phyloP scores from a whole-genome alignment of 2,329 filamentous ascomycete genomes.

The Phialemonium atrogriseum region DNA sequence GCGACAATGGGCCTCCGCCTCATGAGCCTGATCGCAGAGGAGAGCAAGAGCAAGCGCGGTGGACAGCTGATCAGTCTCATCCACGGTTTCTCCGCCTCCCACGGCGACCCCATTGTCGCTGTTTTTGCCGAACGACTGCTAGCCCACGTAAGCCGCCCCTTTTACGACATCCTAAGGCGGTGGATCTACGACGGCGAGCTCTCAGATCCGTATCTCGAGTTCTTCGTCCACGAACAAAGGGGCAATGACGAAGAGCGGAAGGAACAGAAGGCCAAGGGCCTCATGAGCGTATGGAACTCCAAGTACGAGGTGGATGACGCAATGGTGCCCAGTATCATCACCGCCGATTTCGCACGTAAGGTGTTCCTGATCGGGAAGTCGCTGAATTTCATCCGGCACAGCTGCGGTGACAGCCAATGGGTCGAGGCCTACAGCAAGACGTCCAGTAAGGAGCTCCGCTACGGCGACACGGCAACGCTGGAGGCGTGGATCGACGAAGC shows the following conservation, averaged over 20 bases:
- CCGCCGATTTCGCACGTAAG: constrained; percentile 87
- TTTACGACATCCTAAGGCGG: constrained; percentile 89
- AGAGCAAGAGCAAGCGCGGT: constrained; percentile 73
- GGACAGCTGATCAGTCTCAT: constrained; percentile 91
- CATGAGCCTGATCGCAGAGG: constrained; percentile 90
- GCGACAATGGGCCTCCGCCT: constrained; percentile 90
- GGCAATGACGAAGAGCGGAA: constrained; percentile 35
- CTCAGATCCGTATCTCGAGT: constrained; percentile 90
- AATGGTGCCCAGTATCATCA: constrained; percentile 92
- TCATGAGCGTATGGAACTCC: constrained; percentile 94
- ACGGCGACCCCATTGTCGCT: constrained; percentile 91
- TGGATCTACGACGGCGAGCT: constrained; percentile 99
- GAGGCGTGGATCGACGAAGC: constrained; percentile 94
- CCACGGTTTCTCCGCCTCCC: constrained; percentile 84
- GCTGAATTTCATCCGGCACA: constrained; percentile 94
- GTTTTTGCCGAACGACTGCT: constrained; percentile 87
- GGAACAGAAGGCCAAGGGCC: constrained; percentile 48
- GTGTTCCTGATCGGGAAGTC: constrained; percentile 97
- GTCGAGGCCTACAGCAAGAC: constrained; percentile 92
- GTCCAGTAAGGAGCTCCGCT: constrained; percentile 82
- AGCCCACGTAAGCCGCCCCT: constrained; percentile 79
- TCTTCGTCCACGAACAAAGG: constrained; percentile 84
- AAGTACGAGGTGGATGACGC: constrained; percentile 81
- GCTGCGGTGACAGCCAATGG: constrained; percentile 89
- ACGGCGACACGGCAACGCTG: constrained; percentile 86